Conservation (phyloP, 2,329 filamentous ascomycete species). For the Cladorrhinum sp. region DNA sequence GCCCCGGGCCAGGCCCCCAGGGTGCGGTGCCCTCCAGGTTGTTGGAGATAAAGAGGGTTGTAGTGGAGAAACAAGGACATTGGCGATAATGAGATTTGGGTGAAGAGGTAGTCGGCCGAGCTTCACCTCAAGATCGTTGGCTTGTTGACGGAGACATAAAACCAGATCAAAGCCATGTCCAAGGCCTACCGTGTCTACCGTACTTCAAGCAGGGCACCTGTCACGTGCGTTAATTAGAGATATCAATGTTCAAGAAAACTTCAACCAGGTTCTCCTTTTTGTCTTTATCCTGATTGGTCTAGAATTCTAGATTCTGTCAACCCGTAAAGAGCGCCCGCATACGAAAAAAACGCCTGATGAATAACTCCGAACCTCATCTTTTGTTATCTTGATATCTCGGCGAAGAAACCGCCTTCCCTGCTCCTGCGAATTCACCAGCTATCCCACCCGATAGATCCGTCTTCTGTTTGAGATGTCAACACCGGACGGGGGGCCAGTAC, state of each 20-base stretch:
- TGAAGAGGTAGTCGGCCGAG: no score
- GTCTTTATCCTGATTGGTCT: constrained; percentile 2
- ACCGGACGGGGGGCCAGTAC: neutral
- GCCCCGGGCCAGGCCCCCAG: no score
- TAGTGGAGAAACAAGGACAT: no score
- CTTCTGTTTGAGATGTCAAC: neutral
- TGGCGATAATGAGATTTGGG: no score
- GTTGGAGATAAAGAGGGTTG: no score
- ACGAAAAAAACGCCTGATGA: constrained; percentile 1
- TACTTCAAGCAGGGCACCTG: no score
- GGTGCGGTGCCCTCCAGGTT: no score
- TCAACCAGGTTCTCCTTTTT: neutral
- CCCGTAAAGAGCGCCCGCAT: neutral
- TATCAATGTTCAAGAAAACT: neutral
- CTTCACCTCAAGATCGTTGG: no score
- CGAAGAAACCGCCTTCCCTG: neutral
- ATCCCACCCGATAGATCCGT: neutral
- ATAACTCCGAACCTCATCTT: constrained; percentile 1
- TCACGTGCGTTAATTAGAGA: no score
- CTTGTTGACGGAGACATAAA: no score
- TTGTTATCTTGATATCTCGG: neutral
- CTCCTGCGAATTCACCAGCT: neutral
- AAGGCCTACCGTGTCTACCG: no score
- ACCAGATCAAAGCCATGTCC: no score
- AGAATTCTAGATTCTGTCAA: constrained; percentile 1